phyloP scores from a whole-genome alignment of 202 grass and related monocot genomes.

The Sporobolus alterniflorus region DNA sequence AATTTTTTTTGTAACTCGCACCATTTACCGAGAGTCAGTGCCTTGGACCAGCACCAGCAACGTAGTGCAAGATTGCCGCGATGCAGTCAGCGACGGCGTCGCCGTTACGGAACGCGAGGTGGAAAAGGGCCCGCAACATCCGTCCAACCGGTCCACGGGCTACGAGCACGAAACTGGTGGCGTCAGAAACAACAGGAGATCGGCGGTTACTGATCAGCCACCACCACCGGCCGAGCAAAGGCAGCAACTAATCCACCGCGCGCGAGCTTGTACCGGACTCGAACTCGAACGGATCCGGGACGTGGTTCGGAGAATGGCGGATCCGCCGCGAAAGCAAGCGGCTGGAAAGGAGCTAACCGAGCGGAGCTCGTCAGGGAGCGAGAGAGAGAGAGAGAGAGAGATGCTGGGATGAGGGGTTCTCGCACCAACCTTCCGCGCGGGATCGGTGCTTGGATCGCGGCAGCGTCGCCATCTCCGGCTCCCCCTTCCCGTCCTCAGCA shows the following conservation, averaged over 20 bases:
- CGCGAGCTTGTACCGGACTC: background rate
- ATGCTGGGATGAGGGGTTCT: too few relatives aligned
- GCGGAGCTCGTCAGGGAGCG: background rate
- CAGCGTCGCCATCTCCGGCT: background rate
- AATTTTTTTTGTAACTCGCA: too few relatives aligned
- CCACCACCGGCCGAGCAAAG: background rate
- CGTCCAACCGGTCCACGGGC: background rate
- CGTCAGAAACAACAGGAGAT: background rate
- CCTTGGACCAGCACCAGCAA: background rate
- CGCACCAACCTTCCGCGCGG: slow-evolving; percentile 21
- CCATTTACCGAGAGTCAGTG: too few relatives aligned
- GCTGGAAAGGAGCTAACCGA: too few relatives aligned
- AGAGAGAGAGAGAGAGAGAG: too few relatives aligned
- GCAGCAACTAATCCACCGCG: background rate
- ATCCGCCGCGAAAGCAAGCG: too few relatives aligned
- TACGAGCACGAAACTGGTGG: background rate
- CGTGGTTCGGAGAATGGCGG: too few relatives aligned
- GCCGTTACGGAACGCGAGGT: too few relatives aligned
- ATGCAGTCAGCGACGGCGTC: background rate
- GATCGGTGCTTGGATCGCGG: background rate
- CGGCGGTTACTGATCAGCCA: background rate
- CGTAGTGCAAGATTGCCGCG: background rate
- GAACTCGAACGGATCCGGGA: too few relatives aligned
- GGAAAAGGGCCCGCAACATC: background rate
- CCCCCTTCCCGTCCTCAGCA: background rate